phyloP scores from a whole-genome alignment of 495 filamentous ascomycete genomes.

The Aspergillus homomorphus region DNA sequence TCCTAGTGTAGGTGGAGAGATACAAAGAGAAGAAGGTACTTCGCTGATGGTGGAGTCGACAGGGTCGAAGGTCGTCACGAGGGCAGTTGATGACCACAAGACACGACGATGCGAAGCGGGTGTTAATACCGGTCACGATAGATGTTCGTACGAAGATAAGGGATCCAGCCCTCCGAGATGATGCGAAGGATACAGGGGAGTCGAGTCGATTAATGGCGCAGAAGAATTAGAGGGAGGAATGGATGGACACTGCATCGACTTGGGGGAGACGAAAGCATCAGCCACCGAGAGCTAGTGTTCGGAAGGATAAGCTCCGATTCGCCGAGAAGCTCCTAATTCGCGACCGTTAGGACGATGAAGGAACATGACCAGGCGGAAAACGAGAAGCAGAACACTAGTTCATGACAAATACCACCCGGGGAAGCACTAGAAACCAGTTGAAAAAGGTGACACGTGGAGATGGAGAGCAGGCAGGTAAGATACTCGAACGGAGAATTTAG shows the following conservation, averaged over 20 bases:
- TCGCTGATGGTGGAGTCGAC: neutral
- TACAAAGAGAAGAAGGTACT: conserved; percentile 21
- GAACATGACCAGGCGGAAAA: conserved; percentile 3
- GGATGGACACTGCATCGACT: conserved; percentile 12
- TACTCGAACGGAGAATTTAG: conserved; percentile 16
- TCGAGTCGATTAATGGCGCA: conserved; percentile 1
- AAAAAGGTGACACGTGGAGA: conserved; percentile 6
- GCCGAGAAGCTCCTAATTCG: conserved; percentile 15
- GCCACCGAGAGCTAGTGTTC: conserved; percentile 21
- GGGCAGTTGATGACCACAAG: neutral
- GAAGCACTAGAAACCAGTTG: neutral
- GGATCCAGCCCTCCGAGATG: conserved; percentile 3
- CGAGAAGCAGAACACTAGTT: conserved; percentile 2
- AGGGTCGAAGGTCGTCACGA: neutral
- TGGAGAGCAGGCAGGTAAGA: conserved; percentile 10
- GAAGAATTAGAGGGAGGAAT: conserved; percentile 17
- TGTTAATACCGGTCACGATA: conserved; percentile 2
- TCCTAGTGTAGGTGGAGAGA: conserved; percentile 14
- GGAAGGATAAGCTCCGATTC: conserved; percentile 28
- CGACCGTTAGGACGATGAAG: conserved; percentile 16
- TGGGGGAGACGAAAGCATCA: conserved; percentile 16
- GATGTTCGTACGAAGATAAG: neutral
- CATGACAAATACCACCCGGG: neutral
- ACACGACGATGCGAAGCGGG: neutral
- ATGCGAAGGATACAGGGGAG: conserved; percentile 3